Evolutionary conservation across 345 rosid genomes (phyloP), one percentile per base, ranked within the genome.

Genomic region (Leavenworthia alabamica): DNA sequence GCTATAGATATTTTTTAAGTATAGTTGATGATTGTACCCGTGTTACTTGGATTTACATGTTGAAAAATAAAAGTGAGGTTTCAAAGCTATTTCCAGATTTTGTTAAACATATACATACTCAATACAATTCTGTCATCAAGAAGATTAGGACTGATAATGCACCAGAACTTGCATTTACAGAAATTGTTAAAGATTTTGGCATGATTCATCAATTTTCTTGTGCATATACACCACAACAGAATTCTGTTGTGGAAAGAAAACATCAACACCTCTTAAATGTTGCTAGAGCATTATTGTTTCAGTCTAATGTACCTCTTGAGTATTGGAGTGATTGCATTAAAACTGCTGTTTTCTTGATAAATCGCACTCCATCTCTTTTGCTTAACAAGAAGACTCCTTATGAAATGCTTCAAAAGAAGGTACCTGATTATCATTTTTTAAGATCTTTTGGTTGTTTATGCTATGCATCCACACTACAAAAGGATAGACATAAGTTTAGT

Each of bases 391-490:
- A 12, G 3, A 1, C 17, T 0, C 17, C 32, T 1, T 47, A 47
- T 47, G 19, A 47, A 0, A 0, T 47, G 0, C 35, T 12, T 47
- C 2, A 2, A 2, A n/a, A 9, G 5, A 47, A 2, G 6, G 0
- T 0, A 0, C 33, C 11, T 11, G 33, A 24, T 0, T 48, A 48
- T 0, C 1, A 9, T n/a, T 13, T 48, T 7, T 6, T 48, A 0
- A 1, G 6, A 2, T 3, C 2, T 0, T 48, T 48, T n/a, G 33
- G 33, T 0, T 48, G 19, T 0, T 0, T 55, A 0, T 54, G 60
- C 1, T 35, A 19, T 36, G 29, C 4, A 0, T 22, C 20, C 0
- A 55, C 32, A 0, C 8, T n/a, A 0, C 3, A 0, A 0, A 55
- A 55, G 0, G 31, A 35, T 12, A 35, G 29, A 1, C 0, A 19